These are phyloP conservation scores for Suhomyces wounanorum DNA, from an alignment of 1,139 yeast genomes.

Conservation along the genomic window DNA sequence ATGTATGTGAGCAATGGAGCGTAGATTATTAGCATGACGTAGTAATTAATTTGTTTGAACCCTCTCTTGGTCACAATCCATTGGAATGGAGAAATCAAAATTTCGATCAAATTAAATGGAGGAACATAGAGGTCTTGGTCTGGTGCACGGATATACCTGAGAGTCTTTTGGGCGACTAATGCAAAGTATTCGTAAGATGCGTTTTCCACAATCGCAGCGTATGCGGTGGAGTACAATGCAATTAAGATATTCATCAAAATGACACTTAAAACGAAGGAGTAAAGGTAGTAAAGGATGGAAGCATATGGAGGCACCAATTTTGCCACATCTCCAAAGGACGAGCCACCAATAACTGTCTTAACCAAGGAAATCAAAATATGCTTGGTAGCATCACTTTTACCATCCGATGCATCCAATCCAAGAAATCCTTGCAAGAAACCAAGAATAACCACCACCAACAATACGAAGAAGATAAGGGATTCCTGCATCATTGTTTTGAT, in stretches of 20 bases:
- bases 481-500: constrained; percentile 86
- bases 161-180: constrained; percentile 78
- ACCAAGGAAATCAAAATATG: constrained; percentile 65
- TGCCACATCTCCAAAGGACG: constrained; percentile 69
- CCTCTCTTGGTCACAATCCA: constrained; percentile 29
- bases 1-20: constrained; percentile 65
- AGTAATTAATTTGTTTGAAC: constrained; percentile 44
- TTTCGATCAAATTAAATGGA: constrained; percentile 76
- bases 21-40: constrained; percentile 65
- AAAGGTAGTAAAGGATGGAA: constrained; percentile 69
- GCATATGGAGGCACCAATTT: constrained; percentile 86
- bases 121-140: constrained; percentile 86
- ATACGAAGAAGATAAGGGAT: constrained; percentile 74
- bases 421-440: constrained; percentile 88
- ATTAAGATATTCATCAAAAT: constrained; percentile 77
- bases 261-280: constrained; percentile 72
- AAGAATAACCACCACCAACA: constrained; percentile 65
- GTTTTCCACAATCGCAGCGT: constrained; percentile 76
- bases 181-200: constrained; percentile 86
- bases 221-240: constrained; percentile 85
- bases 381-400: constrained; percentile 71
- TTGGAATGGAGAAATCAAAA: constrained; percentile 42
- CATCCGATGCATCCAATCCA: constrained; percentile 87
- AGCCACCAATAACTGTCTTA: constrained; percentile 71
- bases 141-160: constrained; percentile 84